Percentiles rank a stretch among this genome's conserved stretches.
Evolutionary conservation across 2,329 filamentous ascomycete species (phyloP).

Genomic region (Ophiocordyceps camponoti-leonardi): DNA sequence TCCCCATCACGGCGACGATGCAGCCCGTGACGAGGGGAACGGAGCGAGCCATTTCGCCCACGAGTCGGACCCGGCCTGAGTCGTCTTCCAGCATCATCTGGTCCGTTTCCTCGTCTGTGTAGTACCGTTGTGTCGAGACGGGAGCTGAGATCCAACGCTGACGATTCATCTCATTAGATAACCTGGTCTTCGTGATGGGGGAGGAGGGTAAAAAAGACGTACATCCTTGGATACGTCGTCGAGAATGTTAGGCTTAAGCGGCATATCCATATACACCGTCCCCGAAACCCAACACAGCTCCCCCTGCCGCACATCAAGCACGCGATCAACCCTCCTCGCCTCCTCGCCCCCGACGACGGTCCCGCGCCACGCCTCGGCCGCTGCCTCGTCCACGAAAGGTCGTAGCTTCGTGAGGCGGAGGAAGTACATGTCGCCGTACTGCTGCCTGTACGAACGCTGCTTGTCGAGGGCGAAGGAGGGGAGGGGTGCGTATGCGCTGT

Average conservation of each 20-base stretch:
- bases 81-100: constrained; percentile 90
- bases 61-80: constrained; percentile 69
- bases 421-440: constrained; percentile 98
- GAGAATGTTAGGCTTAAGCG: constrained; percentile 85
- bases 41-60: constrained; percentile 50
- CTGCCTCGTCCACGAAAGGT: constrained; percentile 60
- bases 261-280: constrained; percentile 95
- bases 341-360: constrained; percentile 63
- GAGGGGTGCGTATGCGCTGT: constrained; percentile 54
- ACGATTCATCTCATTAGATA: too few relatives aligned
- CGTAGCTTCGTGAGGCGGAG: constrained; percentile 76
- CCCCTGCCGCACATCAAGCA: constrained; percentile 89
- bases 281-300: constrained; percentile 90
- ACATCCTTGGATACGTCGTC: constrained; percentile 91
- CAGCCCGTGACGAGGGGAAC: constrained; percentile 77
- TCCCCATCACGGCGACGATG: constrained; percentile 86
- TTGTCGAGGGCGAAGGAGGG: constrained; percentile 57
- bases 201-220: constrained; percentile 5
- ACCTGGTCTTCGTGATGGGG: too few relatives aligned
- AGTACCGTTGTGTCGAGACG: constrained; percentile 60
- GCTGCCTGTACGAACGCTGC: constrained; percentile 68
- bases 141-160: constrained; percentile 83
- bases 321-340: constrained; percentile 64
- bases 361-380: constrained; percentile 58
- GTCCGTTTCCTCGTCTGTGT: constrained; percentile 38